These are phyloP conservation scores for Apiospora koreana DNA, from an alignment of 2,329 filamentous ascomycete species.

Conservation along the genomic window DNA sequence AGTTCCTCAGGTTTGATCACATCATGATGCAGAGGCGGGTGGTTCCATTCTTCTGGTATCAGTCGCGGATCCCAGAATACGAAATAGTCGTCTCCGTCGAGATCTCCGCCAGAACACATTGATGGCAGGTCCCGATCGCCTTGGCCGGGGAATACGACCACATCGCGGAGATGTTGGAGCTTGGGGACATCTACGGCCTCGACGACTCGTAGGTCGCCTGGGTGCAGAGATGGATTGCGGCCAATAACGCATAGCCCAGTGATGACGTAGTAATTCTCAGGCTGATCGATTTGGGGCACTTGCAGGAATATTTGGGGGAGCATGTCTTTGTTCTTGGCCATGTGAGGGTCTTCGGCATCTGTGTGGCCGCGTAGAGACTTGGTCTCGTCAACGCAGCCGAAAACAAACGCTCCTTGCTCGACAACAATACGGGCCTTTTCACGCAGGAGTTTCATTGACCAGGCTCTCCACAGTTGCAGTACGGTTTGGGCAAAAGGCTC, in stretches of 20 bases:
- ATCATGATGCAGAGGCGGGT: slow-evolving; percentile 75
- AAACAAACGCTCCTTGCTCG: slow-evolving; percentile 79
- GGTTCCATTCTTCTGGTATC: slow-evolving; percentile 70
- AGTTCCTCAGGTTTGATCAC: slow-evolving; percentile 57
- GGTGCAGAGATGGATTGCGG: slow-evolving; percentile 90
- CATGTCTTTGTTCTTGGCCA: slow-evolving; percentile 45
- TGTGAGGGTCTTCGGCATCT: slow-evolving; percentile 41
- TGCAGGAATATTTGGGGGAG: slow-evolving; percentile 91
- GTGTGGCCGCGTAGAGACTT: slow-evolving; percentile 72
- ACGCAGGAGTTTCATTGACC: slow-evolving; percentile 86
- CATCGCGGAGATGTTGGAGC: slow-evolving; percentile 78
- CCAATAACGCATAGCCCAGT: slow-evolving; percentile 80
- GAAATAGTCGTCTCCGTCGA: slow-evolving; percentile 95
- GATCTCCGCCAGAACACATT: slow-evolving; percentile 94
- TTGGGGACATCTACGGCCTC: slow-evolving; percentile 73
- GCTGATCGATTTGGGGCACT: slow-evolving; percentile 60
- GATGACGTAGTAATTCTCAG: slow-evolving; percentile 63
- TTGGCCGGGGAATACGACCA: slow-evolving; percentile 81
- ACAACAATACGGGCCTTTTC: slow-evolving; percentile 88
- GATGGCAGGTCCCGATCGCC: slow-evolving; percentile 84
- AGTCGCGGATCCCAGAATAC: slow-evolving; percentile 86
- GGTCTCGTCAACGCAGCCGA: slow-evolving; percentile 89
- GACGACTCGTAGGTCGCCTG: slow-evolving; percentile 88
- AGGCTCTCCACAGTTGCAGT: slow-evolving; percentile 82
- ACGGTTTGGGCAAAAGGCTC: slow-evolving; percentile 86